Percentiles rank a stretch among this genome's conserved stretches.
These are phyloP conservation scores for Decorospora gaudefroyi DNA, from an alignment of 2,329 filamentous ascomycete genomes.

Conservation along the genomic window DNA sequence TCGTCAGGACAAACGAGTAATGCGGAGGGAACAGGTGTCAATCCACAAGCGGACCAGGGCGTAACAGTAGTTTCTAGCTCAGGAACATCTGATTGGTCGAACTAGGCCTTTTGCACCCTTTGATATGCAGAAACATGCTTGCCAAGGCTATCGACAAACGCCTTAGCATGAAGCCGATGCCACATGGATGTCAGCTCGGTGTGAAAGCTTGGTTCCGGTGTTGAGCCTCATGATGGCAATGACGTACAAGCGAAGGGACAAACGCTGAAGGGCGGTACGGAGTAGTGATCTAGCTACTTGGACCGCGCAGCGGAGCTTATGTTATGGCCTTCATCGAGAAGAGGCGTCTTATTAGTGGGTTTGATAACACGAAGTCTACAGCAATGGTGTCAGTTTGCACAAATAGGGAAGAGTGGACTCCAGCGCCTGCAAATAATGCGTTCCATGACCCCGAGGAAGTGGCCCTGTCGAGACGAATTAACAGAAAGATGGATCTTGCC, in stretches of 20 bases:
- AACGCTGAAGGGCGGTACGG: not conserved
- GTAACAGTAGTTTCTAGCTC: not conserved
- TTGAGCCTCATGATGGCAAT: slow-evolving; percentile 2
- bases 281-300: too few relatives aligned
- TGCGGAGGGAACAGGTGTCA: too few relatives aligned
- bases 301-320: too few relatives aligned
- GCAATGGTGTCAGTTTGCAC: not conserved
- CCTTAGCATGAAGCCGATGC: slow-evolving; percentile 1
- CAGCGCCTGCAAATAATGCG: not conserved
- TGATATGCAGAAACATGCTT: slow-evolving; percentile 7
- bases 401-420: not conserved
- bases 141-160: slow-evolving; percentile 12
- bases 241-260: slow-evolving; percentile 4
- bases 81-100: slow-evolving; percentile 4
- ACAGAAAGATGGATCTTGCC: slow-evolving; percentile 29
- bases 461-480: slow-evolving; percentile 13
- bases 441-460: not conserved
- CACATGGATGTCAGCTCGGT: slow-evolving; percentile 1
- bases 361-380: not conserved
- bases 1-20: too few relatives aligned
- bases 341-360: not conserved
- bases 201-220: not conserved
- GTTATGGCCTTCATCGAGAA: slow-evolving; percentile 2
- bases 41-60: not conserved
- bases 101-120: not conserved